These are phyloP conservation scores for Leavenworthia alabamica DNA, from an alignment of 345 rosid species.

Conservation along the genomic window DNA sequence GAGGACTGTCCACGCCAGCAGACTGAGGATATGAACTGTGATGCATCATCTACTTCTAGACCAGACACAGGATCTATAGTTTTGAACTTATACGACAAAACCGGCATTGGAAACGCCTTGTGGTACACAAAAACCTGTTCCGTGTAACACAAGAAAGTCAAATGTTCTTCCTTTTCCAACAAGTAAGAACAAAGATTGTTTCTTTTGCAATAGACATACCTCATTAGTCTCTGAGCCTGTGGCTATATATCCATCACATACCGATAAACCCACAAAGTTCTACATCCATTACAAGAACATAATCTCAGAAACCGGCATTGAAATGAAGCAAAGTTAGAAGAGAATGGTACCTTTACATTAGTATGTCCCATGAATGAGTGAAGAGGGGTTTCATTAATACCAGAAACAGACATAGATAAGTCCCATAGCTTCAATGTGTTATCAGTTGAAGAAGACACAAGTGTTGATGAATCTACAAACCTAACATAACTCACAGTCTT, in stretches of 20 bases:
- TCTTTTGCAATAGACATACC: constrained; percentile 39
- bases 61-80: constrained; percentile 49
- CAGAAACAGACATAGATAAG: constrained; percentile 64
- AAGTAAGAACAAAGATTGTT: too few relatives aligned
- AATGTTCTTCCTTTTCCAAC: too few relatives aligned
- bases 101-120: constrained; percentile 98
- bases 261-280: constrained; percentile 95
- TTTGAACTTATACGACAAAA: constrained; percentile 66
- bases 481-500: constrained; percentile 94
- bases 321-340: too few relatives aligned
- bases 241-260: constrained; percentile 94
- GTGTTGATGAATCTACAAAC: constrained; percentile 62
- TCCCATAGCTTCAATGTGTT: constrained; percentile 98
- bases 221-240: constrained; percentile 98
- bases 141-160: too few relatives aligned
- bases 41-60: constrained; percentile 31
- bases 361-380: constrained; percentile 82
- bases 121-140: constrained; percentile 82
- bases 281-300: constrained; percentile 40
- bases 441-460: constrained; percentile 91
- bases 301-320: neutral
- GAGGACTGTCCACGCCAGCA: constrained; percentile 86
- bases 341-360: constrained; percentile 75
- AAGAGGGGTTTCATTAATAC: constrained; percentile 63
- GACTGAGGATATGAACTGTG: constrained; percentile 59